Percentiles rank a stretch among this genome's conserved stretches.
Conservation (phyloP, 805 yeast genomes). For the Tetrapisispora pingtungensis region DNA sequence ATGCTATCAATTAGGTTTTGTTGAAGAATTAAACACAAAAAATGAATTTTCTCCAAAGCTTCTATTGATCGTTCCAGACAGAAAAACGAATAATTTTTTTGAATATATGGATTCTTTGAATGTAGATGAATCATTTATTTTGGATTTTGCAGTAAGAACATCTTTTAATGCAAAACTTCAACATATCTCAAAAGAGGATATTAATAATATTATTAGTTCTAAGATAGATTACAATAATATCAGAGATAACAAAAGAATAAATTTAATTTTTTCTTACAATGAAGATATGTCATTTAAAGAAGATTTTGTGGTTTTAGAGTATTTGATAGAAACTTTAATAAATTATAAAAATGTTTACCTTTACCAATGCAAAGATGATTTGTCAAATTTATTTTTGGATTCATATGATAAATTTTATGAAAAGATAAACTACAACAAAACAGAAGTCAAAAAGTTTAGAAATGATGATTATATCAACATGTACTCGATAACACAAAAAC, state of each 20-base stretch:
- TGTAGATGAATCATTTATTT: constrained; percentile 25
- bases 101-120: constrained; percentile 15
- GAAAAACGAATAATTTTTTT: constrained; percentile 20
- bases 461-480: constrained; percentile 40
- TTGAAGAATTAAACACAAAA: constrained; percentile 18
- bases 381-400: constrained; percentile 34
- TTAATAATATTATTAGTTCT: constrained; percentile 10
- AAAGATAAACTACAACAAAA: constrained; percentile 29
- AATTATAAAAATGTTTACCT: constrained; percentile 47
- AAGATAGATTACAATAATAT: constrained; percentile 6
- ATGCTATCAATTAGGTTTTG: constrained; percentile 44
- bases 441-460: constrained; percentile 20
- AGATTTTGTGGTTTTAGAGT: constrained; percentile 52
- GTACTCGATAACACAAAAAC: constrained; percentile 47
- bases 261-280: constrained; percentile 44
- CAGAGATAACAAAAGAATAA: constrained; percentile 25
- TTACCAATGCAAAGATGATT: constrained; percentile 41
- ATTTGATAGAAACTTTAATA: constrained; percentile 51
- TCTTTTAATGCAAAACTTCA: constrained; percentile 37
- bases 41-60: constrained; percentile 32
- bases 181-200: constrained; percentile 14
- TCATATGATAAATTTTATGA: constrained; percentile 30
- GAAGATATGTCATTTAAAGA: constrained; percentile 40
- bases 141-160: constrained; percentile 40
- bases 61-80: constrained; percentile 44